Evolutionary conservation across 345 rosid species (phyloP), one percentile per base, ranked within the genome.

Genomic region (Mangifera indica): DNA sequence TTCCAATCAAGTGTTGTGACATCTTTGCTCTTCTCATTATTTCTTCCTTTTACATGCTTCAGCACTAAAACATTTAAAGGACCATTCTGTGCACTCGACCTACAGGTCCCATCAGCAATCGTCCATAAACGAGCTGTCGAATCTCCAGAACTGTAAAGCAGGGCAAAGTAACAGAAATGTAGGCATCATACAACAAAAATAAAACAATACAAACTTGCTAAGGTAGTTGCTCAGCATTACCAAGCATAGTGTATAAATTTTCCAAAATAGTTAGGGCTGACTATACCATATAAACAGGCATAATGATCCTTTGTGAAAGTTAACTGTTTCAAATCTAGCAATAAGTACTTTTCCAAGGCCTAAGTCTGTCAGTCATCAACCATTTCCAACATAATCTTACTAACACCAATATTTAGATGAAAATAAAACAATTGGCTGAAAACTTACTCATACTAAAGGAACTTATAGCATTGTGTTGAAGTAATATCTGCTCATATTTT

Each of bases 1-100:
- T 93, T 96, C 99, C 99, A 96, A 83, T 96, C 99, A 57, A 96
- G 92, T 42, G 99, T 93, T 11, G 99, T 96, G 63, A 96, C 98
- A 75, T 96, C 99, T 81, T 93, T 93, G 86, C 96, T 93, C 86
- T 96, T 96, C 84, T 96, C 99, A 73, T 87, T 93, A 52, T 94
- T 91, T 79, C 86, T 87, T 79, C 97, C 98, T 84, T 89, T 96
- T 52, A 92, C 95, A 79, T 96, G 99, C 82, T 88, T 89, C 89
- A 96, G 78, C 69, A 91, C 89, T 78, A 89, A 73, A 70, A 87
- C 95, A 68, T 75, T 86, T 69, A 71, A 63, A 17, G 85, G 85
- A 83, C 85, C 80, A 76, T 76, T 85, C 49, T 78, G 89, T 12
- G 70, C 66, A 71, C 79, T 81, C 68, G 94, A 79, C 74, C 76